Evolutionary conservation across 805 yeast species (phyloP).

Genomic region (Metahyphopichia silvanorum): DNA sequence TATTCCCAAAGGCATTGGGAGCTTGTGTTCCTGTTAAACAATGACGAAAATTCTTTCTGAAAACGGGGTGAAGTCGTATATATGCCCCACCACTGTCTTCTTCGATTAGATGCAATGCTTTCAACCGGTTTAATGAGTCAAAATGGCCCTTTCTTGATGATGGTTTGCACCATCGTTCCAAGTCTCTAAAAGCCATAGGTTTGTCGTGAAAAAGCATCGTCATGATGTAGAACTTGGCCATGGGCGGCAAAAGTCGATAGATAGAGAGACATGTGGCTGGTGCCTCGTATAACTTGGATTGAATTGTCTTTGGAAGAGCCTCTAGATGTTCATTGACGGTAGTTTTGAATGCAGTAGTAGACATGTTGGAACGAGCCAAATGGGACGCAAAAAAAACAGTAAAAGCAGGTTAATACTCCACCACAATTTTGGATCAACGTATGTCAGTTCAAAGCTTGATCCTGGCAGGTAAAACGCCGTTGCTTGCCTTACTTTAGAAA

Average conservation of each 20-base stretch:
- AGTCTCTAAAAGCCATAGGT: conserved; percentile 61
- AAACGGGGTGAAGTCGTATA: conserved; percentile 64
- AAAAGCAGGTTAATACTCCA: too few relatives aligned
- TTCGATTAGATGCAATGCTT: conserved; percentile 69
- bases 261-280: conserved; percentile 96
- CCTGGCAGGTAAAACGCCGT: too few relatives aligned
- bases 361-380: conserved; percentile 13
- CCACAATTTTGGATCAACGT: too few relatives aligned
- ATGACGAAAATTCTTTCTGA: conserved; percentile 69
- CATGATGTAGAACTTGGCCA: conserved; percentile 88
- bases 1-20: conserved; percentile 72
- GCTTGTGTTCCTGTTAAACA: conserved; percentile 80
- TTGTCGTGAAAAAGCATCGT: conserved; percentile 79
- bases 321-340: conserved; percentile 88
- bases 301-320: conserved; percentile 84
- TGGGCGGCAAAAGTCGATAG: conserved; percentile 81
- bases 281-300: conserved; percentile 67
- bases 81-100: conserved; percentile 50
- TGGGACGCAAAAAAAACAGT: too few relatives aligned
- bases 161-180: conserved; percentile 75
- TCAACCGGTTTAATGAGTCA: conserved; percentile 77
- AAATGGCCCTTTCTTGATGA: conserved; percentile 56
- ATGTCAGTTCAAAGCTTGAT: too few relatives aligned
- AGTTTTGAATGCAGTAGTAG: conserved; percentile 47
- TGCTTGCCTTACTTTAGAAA: too few relatives aligned